Conservation (phyloP, 202 grass and related monocot species). For the Elaeis oleifera region DNA sequence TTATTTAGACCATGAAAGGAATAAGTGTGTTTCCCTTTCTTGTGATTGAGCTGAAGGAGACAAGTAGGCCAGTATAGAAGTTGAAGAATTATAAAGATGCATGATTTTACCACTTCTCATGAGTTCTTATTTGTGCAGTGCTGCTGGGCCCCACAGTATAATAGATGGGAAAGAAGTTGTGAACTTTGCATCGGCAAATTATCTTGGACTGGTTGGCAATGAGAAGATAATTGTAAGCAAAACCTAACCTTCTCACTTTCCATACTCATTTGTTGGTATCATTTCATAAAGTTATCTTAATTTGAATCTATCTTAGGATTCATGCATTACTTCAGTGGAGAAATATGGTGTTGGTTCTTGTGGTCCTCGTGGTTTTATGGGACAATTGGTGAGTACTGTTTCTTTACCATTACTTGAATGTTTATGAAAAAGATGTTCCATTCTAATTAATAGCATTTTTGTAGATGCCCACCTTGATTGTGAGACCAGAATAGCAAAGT, state of each 20-base stretch:
- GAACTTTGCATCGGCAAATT: conserved; percentile 97
- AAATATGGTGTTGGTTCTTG: conserved; percentile 99
- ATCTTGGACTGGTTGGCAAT: conserved; percentile 91
- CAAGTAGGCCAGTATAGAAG: conserved; percentile 3
- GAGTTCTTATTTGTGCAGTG: conserved; percentile 37
- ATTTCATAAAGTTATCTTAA: conserved; percentile 16
- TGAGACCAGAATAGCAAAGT: conserved; percentile 82
- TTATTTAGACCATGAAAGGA: too few relatives aligned
- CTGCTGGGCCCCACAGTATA: conserved; percentile 75
- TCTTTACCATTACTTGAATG: conserved; percentile 11
- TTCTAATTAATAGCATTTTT: conserved; percentile 17
- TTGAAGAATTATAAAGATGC: too few relatives aligned
- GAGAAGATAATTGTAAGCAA: conserved; percentile 84
- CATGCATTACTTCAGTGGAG: conserved; percentile 78
- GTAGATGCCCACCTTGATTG: conserved; percentile 99
- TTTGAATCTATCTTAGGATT: conserved; percentile 47
- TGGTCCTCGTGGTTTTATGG: conserved; percentile 93
- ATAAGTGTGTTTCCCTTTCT: too few relatives aligned
- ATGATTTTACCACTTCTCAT: conserved; percentile 18
- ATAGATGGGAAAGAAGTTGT: conserved; percentile 90
- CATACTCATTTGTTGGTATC: not conserved
- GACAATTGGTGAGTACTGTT: conserved; percentile 66
- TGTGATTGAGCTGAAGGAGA: too few relatives aligned
- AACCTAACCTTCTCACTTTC: conserved; percentile 10
- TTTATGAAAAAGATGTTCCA: too few relatives aligned